A percentile compares a stretch with the other conserved stretches of the same genome.
Evolutionary conservation across 495 filamentous ascomycete species (phyloP).

Genomic region (Glutinoglossum americanum): DNA sequence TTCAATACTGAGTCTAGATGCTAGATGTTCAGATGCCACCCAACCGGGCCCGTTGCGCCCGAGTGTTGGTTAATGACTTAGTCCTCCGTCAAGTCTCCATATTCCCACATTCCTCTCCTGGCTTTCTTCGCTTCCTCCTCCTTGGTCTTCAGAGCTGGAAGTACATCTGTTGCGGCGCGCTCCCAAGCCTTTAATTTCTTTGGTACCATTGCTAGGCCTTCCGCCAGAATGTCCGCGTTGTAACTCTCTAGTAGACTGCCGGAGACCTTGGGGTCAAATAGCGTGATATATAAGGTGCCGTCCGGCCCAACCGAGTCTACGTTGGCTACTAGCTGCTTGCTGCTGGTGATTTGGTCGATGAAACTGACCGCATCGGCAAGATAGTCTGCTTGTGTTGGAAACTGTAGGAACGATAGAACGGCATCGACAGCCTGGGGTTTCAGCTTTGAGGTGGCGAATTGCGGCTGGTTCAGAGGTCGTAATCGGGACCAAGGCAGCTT

Average conservation of each 20-base stretch:
- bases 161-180: slow-evolving; percentile 42
- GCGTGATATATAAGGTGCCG: slow-evolving; percentile 58
- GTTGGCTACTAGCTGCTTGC: slow-evolving; percentile 62
- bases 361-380: slow-evolving; percentile 52
- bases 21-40: no score
- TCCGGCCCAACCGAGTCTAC: slow-evolving; percentile 58
- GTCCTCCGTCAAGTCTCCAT: slow-evolving; percentile 63
- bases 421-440: slow-evolving; percentile 76
- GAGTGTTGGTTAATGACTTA: no score
- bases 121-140: slow-evolving; percentile 56
- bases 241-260: slow-evolving; percentile 42
- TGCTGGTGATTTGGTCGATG: slow-evolving; percentile 41
- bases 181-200: slow-evolving; percentile 82
- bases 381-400: slow-evolving; percentile 61
- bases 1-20: no score
- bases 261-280: slow-evolving; percentile 53
- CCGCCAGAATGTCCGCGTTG: slow-evolving; percentile 63
- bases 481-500: slow-evolving; percentile 62
- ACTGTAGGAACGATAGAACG: slow-evolving; percentile 67
- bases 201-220: slow-evolving; percentile 76
- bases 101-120: slow-evolving; percentile 86
- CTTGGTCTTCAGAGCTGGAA: slow-evolving; percentile 41
- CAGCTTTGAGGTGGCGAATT: slow-evolving; percentile 61
- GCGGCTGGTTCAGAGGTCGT: slow-evolving; percentile 50
- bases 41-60: no score